These are phyloP conservation scores for Scutellaria baicalensis DNA, from an alignment of 257 asterid species.

Conservation along the genomic window DNA sequence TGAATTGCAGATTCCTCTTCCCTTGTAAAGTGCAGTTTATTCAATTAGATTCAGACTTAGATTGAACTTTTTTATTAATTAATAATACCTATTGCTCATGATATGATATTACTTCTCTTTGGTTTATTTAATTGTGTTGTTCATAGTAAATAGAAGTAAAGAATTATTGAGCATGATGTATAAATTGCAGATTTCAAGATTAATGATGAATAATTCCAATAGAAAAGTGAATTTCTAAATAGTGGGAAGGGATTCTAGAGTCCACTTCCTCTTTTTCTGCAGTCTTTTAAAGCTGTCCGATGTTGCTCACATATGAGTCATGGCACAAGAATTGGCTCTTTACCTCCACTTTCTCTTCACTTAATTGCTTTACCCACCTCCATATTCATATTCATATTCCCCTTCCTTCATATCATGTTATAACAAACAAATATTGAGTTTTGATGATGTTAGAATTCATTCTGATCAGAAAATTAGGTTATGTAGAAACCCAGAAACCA, in stretches of 20 bases:
- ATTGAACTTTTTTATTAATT: neutral
- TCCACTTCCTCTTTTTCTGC: conserved; percentile 14
- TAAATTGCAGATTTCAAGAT: neutral
- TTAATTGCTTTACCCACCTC: too few relatives aligned
- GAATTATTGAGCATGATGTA: neutral
- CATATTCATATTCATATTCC: too few relatives aligned
- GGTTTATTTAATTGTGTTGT: neutral
- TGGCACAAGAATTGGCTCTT: neutral
- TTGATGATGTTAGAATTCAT: too few relatives aligned
- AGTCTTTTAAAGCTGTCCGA: conserved; percentile 4
- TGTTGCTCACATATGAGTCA: neutral
- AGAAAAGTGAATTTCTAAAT: neutral
- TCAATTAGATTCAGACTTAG: too few relatives aligned
- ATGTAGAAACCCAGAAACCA: too few relatives aligned
- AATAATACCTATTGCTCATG: neutral
- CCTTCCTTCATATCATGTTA: too few relatives aligned
- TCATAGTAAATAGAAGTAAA: neutral
- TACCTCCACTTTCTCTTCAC: neutral
- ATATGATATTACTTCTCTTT: neutral
- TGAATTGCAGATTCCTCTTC: too few relatives aligned
- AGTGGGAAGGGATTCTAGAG: neutral
- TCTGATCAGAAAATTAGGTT: too few relatives aligned
- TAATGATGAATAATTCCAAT: neutral
- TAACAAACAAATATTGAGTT: too few relatives aligned
- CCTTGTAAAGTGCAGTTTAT: too few relatives aligned